Conservation (phyloP, 176 grass and related monocot species). For the Tuctoria greenei region DNA sequence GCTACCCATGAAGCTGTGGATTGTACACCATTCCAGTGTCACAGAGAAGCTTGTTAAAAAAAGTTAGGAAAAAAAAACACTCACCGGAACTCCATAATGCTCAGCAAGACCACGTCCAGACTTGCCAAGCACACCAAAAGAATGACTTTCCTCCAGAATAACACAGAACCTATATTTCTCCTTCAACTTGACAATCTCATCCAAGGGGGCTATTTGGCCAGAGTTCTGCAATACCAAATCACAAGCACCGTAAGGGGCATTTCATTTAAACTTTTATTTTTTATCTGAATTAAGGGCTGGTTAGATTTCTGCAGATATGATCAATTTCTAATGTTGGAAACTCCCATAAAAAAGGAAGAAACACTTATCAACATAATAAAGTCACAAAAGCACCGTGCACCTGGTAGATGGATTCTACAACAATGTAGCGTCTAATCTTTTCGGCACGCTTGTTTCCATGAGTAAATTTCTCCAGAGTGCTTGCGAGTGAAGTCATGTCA, state of each 20-base stretch:
- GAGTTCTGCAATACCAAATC: constrained; percentile 63
- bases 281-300: constrained; percentile 13
- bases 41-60: not conserved
- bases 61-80: not conserved
- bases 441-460: constrained; percentile 71
- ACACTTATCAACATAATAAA: constrained; percentile 21
- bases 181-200: constrained; percentile 93
- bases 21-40: constrained; percentile 1
- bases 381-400: constrained; percentile 29
- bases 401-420: constrained; percentile 95
- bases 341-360: constrained; percentile 22
- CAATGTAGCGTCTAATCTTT: constrained; percentile 94
- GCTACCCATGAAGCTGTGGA: constrained; percentile 15
- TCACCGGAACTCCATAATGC: constrained; percentile 78
- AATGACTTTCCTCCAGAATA: constrained; percentile 92
- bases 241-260: constrained; percentile 11
- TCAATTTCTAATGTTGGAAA: constrained; percentile 22
- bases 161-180: constrained; percentile 92
- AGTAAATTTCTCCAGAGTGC: constrained; percentile 78
- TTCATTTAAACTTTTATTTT: constrained; percentile 15
- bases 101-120: constrained; percentile 92
- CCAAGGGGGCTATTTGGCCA: constrained; percentile 78
- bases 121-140: constrained; percentile 92
- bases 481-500: constrained; percentile 88
- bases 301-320: constrained; percentile 12